Base-by-base conservation (phyloP, 164 flowering plant genomes). In the Taxillus chinensis region DNA sequence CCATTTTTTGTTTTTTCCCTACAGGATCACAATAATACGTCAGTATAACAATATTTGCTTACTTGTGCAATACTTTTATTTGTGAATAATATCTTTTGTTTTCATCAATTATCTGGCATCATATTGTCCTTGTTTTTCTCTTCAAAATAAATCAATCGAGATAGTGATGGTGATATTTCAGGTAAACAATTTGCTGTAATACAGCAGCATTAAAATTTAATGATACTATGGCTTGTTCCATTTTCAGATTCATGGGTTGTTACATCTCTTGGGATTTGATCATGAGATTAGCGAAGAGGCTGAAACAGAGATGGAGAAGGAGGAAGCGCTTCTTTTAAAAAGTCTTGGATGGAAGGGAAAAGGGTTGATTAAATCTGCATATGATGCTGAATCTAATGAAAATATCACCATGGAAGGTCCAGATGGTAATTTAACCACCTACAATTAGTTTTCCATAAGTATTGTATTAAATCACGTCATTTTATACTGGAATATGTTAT, bases 271-370 rank as follows among this genome's bases (percentile, higher is more conserved):
- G 78, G 97, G 97, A 45, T 93, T 90, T 69, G 97, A 90, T 77
- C 99, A 93, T 72, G 97, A 93, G 75, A 62, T 90, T 55, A 90
- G 97, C 71, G 92, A 86, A 48, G 96, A 87, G 70, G 96, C 92
- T 45, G 96, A 90, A 77, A 73, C 59, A 60, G 99, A 88, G 76
- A 93, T 93, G 97, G 95, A 93, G 76, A 75, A 76, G 68, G 89
- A 83, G 73, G 97, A 90, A 77, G 95, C 82, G 66, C 75, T 74
- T 65, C 81, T 93, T 64, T 70, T 93, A 72, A 80, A 74, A 60
- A 82, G 79, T 69, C 95, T 89, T 69, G 95, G 86, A 52, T 93
- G 97, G 97, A 83, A 80, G 62, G 98, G 95, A 59, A 92, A 92
- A 76, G 95, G 98, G 58, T 70, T 93, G 66, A 93, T 90, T 66